A percentile compares a stretch with the other conserved stretches of the same genome.
Evolutionary conservation across 176 grass and related monocot genomes (phyloP).

Genomic region (Oropetium thomaeum): DNA sequence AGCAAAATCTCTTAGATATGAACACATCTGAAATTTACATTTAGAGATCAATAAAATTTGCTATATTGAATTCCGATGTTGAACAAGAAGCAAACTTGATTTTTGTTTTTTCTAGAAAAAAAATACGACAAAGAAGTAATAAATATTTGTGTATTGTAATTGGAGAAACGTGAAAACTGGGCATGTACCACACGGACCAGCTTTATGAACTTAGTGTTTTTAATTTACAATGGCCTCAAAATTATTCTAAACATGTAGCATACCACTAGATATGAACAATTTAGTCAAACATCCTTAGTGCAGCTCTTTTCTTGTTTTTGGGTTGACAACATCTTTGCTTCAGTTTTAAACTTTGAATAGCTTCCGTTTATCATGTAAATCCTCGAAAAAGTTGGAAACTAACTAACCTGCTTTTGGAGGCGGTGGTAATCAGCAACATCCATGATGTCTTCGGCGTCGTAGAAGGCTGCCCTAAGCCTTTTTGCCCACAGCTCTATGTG

Average conservation of each 20-base stretch:
- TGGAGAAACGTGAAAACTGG: background rate
- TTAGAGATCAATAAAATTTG: no score
- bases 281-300: no score
- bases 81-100: background rate
- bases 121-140: background rate
- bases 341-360: background rate
- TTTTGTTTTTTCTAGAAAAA: no score
- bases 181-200: background rate
- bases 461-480: constrained; percentile 1
- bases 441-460: background rate
- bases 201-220: no score
- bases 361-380: background rate
- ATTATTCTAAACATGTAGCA: background rate
- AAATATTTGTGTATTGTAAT: background rate
- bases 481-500: background rate
- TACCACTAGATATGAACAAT: no score
- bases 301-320: no score
- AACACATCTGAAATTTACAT: no score
- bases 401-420: background rate
- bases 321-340: no score
- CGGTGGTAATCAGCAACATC: constrained; percentile 6
- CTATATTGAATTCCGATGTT: background rate
- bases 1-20: no score
- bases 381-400: background rate
- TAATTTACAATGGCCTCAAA: background rate